Evolutionary conservation across 345 rosid genomes (phyloP).

Genomic region (Erodium maritimum): DNA sequence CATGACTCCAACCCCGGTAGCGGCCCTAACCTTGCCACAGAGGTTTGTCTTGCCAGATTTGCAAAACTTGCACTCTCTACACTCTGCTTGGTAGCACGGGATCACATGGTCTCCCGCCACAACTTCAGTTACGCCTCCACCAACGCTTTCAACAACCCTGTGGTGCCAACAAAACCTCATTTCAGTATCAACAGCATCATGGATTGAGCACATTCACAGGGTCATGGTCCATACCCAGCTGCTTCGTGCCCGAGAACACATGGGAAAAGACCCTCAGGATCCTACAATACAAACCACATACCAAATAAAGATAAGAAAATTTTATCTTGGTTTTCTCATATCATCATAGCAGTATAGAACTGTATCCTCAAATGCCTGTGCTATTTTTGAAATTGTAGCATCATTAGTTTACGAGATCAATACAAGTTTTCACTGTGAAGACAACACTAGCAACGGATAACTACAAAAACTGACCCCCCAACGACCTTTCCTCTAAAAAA

Average conservation of each 20-base stretch:
- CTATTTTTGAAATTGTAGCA: too few species aligned
- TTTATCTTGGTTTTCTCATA: too few species aligned
- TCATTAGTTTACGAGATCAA: too few species aligned
- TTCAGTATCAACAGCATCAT: conserved; percentile 1
- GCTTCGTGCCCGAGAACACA: conserved; percentile 98
- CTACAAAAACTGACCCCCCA: too few species aligned
- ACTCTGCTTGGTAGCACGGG: conserved; percentile 99
- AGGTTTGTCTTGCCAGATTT: conserved; percentile 97
- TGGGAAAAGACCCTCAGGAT: conserved; percentile 93
- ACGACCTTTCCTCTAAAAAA: too few species aligned
- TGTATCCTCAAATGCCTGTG: too few species aligned
- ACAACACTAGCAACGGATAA: too few species aligned
- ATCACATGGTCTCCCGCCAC: conserved; percentile 92
- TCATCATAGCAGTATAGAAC: too few species aligned
- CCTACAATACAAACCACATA: conserved; percentile 30
- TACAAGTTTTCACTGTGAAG: too few species aligned
- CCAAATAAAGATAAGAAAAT: background rate
- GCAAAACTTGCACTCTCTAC: conserved; percentile 94
- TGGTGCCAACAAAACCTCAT: conserved; percentile 7
- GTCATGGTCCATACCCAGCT: conserved; percentile 52
- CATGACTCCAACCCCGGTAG: conserved; percentile 96
- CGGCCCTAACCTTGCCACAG: conserved; percentile 81
- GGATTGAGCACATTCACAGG: background rate
- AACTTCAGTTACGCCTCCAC: conserved; percentile 92
- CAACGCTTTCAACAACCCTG: conserved; percentile 94